phyloP scores from a whole-genome alignment of 768 basidiomycete species.

The Crepidotus variabilis region DNA sequence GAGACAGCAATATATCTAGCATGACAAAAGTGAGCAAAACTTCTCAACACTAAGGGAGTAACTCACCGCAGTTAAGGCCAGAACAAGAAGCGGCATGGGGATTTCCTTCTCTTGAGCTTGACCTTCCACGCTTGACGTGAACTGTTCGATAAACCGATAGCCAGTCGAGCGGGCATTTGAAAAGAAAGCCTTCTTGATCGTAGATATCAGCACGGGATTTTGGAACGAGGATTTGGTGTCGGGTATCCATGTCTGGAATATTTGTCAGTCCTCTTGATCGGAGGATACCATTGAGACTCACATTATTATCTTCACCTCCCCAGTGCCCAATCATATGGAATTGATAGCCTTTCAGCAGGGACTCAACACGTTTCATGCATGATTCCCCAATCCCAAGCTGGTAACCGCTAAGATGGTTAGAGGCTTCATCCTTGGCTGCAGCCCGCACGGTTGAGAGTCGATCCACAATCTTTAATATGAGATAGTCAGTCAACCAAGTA shows the following conservation, averaged over 20 bases:
- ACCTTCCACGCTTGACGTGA: neutral
- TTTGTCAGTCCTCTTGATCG: no score
- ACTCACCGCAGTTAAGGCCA: neutral
- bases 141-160: neutral
- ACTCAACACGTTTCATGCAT: neutral
- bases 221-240: conserved; percentile 1
- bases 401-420: neutral
- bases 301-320: neutral
- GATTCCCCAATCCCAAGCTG: neutral
- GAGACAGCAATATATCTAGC: conserved; percentile 3
- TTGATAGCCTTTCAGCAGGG: neutral
- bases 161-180: neutral
- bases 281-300: neutral
- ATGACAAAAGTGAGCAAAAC: neutral
- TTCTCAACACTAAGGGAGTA: neutral
- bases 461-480: neutral
- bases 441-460: neutral
- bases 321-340: neutral
- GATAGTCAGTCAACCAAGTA: neutral
- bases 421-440: neutral
- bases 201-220: neutral
- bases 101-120: conserved; percentile 4
- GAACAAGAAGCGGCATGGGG: neutral
- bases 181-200: neutral
- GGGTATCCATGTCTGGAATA: neutral